Percentiles rank a stretch among this genome's conserved stretches.
Conservation (phyloP, 2,329 filamentous ascomycete genomes). For the Nothophoma quercina region DNA sequence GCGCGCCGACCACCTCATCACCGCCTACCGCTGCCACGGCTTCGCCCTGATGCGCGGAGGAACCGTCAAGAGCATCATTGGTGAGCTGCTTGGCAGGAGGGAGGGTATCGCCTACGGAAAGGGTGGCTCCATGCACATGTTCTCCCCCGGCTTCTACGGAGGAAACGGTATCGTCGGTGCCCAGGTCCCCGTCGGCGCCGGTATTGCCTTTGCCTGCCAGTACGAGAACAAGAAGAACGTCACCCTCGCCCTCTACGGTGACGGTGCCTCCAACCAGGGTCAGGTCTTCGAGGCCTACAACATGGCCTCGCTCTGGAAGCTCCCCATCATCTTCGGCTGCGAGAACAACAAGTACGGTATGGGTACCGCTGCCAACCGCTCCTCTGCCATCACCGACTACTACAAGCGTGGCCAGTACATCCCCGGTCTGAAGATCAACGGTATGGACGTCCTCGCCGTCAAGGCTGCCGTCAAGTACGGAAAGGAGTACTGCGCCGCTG, state of each 20-base stretch:
- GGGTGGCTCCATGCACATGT: constrained; percentile 99
- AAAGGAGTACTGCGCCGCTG: constrained; percentile 82
- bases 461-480: constrained; percentile 95
- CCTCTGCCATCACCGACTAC: constrained; percentile 97
- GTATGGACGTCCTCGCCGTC: constrained; percentile 98
- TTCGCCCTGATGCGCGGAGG: constrained; percentile 97
- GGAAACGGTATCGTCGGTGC: constrained; percentile 99
- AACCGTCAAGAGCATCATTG: constrained; percentile 89
- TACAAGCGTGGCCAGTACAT: constrained; percentile 99
- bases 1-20: constrained; percentile 93
- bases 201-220: constrained; percentile 95
- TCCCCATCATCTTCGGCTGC: constrained; percentile 94
- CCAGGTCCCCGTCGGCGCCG: constrained; percentile 95
- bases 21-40: constrained; percentile 98
- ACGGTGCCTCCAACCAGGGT: constrained; percentile 98
- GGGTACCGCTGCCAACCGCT: constrained; percentile 94
- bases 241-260: constrained; percentile 91
- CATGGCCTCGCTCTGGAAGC: constrained; percentile 99
- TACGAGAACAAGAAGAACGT: constrained; percentile 88
- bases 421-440: constrained; percentile 98
- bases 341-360: constrained; percentile 99
- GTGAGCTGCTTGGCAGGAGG: constrained; percentile 91
- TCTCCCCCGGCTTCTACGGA: constrained; percentile 95
- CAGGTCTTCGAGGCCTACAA: constrained; percentile 99
- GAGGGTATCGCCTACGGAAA: constrained; percentile 98